Percentiles rank a stretch among this genome's conserved stretches.
Evolutionary conservation across 2,329 filamentous ascomycete genomes (phyloP).

Genomic region (Neofusicoccum sp.): DNA sequence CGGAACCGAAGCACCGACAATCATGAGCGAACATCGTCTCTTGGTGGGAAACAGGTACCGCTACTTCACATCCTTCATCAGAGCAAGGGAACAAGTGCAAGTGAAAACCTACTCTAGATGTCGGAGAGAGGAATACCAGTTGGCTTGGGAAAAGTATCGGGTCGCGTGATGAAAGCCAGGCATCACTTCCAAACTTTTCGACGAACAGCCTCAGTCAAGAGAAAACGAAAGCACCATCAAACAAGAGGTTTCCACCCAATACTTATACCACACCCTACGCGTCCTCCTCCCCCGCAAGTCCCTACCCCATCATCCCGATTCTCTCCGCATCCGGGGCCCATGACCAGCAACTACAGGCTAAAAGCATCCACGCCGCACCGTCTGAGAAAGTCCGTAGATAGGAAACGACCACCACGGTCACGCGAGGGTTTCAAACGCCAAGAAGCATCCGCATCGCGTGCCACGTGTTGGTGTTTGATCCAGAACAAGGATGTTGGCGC

Average conservation of each 20-base stretch:
- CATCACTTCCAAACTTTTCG: background rate
- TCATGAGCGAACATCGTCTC: background rate
- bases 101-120: background rate
- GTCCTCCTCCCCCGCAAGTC: background rate
- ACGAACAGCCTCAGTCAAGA: background rate
- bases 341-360: slow-evolving; percentile 3
- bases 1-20: background rate
- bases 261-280: background rate
- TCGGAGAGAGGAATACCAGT: background rate
- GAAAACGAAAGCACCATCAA: background rate
- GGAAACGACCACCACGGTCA: background rate
- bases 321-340: background rate
- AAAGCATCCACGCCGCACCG: background rate
- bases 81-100: no score
- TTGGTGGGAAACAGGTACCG: no score
- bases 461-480: slow-evolving; percentile 5
- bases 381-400: background rate
- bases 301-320: background rate
- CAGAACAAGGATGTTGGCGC: background rate
- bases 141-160: background rate
- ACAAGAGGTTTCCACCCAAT: background rate
- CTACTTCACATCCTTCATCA: no score
- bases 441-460: background rate
- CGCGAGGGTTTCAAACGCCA: background rate
- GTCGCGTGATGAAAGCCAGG: background rate